phyloP scores from a whole-genome alignment of 78 protist species.

The Chrysochromulina tobinii region DNA sequence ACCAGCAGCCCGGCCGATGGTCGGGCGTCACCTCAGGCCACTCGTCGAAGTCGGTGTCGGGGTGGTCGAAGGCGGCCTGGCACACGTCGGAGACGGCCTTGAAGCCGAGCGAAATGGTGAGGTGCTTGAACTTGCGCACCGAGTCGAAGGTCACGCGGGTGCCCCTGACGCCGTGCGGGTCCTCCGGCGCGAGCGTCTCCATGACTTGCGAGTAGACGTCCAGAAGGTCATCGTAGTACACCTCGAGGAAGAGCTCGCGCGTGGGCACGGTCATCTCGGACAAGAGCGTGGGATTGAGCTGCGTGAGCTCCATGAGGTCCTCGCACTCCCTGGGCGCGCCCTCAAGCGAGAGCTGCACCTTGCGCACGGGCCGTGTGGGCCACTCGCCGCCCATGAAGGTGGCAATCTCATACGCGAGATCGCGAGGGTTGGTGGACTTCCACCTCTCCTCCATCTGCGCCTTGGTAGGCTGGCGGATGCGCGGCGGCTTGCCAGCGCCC shows the following conservation, averaged over 20 bases:
- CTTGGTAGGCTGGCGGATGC: no score
- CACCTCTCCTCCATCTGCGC: not conserved
- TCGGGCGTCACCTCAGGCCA: not conserved
- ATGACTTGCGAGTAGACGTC: constrained; percentile 19
- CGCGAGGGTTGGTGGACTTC: not conserved
- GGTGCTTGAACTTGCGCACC: constrained; percentile 22
- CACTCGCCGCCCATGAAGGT: not conserved
- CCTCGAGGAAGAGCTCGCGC: not conserved
- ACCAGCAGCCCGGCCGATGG: not conserved
- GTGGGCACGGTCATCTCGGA: not conserved
- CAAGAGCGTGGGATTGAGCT: constrained; percentile 11
- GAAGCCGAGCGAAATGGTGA: not conserved
- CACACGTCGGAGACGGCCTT: constrained; percentile 4
- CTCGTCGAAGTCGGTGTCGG: no score
- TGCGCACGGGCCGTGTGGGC: constrained; percentile 3
- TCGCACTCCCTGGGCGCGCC: not conserved
- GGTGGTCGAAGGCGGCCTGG: not conserved
- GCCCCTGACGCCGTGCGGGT: no score
- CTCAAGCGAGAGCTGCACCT: not conserved
- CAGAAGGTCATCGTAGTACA: not conserved
- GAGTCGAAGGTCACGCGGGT: not conserved
- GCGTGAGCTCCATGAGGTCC: not conserved
- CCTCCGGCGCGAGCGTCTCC: not conserved
- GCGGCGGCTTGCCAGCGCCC: no score
- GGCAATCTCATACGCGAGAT: not conserved